A percentile compares a stretch with the other conserved stretches of the same genome.
These are phyloP conservation scores for Sicyos baderoa DNA, from an alignment of 306 rosid species.

Conservation along the genomic window DNA sequence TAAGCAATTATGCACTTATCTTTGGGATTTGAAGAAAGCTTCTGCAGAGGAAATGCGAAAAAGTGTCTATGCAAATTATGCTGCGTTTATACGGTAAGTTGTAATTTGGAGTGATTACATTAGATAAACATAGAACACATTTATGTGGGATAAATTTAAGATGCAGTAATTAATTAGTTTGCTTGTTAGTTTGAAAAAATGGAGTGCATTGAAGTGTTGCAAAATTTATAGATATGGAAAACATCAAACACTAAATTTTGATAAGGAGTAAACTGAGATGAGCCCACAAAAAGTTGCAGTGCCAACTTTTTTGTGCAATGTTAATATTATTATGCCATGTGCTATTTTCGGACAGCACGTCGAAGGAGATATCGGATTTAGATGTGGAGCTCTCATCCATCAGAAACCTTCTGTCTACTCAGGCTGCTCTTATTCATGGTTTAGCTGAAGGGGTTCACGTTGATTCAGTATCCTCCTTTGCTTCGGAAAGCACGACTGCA, in stretches of 20 bases:
- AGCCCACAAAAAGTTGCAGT: neutral
- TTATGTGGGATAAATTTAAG: no score
- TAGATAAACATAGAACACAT: no score
- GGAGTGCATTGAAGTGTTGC: neutral
- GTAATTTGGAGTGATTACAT: neutral
- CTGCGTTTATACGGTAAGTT: slow-evolving; percentile 90
- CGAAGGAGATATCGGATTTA: slow-evolving; percentile 93
- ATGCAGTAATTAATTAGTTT: neutral
- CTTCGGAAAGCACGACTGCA: slow-evolving; percentile 18
- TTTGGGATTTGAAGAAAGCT: slow-evolving; percentile 77
- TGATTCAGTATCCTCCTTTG: slow-evolving; percentile 46
- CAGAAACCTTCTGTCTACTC: slow-evolving; percentile 90
- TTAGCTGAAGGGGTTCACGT: slow-evolving; percentile 83
- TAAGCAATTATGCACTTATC: slow-evolving; percentile 78
- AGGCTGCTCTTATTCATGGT: slow-evolving; percentile 89
- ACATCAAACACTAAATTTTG: neutral
- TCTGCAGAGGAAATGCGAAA: slow-evolving; percentile 99
- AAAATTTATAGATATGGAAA: neutral
- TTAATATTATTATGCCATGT: slow-evolving; percentile 9
- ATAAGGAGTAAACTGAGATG: neutral
- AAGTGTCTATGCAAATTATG: slow-evolving; percentile 96
- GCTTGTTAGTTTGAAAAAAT: neutral
- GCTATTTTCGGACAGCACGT: slow-evolving; percentile 59
- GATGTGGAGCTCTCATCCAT: slow-evolving; percentile 95
- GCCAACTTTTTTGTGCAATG: neutral